phyloP scores from a whole-genome alignment of 495 filamentous ascomycete species.

The Penicillium riverlandense region DNA sequence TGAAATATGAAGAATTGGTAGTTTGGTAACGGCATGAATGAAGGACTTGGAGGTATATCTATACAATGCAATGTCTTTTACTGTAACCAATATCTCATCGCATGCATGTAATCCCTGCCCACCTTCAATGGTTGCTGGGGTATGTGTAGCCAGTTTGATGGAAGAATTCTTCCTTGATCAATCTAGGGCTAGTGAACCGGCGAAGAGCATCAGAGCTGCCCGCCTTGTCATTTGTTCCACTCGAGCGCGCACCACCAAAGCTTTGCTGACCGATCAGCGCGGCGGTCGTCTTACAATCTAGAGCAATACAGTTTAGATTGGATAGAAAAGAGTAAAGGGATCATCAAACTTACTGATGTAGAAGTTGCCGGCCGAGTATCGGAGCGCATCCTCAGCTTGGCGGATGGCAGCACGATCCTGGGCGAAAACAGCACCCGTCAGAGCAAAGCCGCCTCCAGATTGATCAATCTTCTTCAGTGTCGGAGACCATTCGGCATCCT shows the following conservation, averaged over 20 bases:
- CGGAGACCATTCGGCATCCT: conserved; percentile 48
- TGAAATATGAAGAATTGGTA: no score
- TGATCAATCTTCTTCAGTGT: conserved; percentile 52
- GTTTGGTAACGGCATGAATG: no score
- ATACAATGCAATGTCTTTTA: no score
- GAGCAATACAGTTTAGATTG: background rate
- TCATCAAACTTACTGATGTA: conserved; percentile 54
- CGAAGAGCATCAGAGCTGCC: conserved; percentile 59
- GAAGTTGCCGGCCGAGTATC: conserved; percentile 78
- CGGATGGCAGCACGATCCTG: conserved; percentile 58
- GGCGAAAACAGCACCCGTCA: conserved; percentile 76
- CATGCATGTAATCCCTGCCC: no score
- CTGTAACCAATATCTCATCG: no score
- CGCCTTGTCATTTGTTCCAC: conserved; percentile 80
- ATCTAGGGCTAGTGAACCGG: conserved; percentile 64
- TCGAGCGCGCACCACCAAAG: conserved; percentile 68
- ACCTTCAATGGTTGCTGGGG: conserved; percentile 52
- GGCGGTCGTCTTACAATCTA: conserved; percentile 72
- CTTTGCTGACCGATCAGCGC: conserved; percentile 79
- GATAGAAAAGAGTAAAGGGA: background rate
- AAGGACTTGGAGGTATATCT: no score
- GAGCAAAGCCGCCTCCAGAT: conserved; percentile 56
- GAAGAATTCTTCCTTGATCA: conserved; percentile 77
- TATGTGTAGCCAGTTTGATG: conserved; percentile 54
- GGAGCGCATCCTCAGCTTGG: conserved; percentile 63